phyloP scores from a whole-genome alignment of 2,329 filamentous ascomycete genomes.

The Rutstroemia sp. region DNA sequence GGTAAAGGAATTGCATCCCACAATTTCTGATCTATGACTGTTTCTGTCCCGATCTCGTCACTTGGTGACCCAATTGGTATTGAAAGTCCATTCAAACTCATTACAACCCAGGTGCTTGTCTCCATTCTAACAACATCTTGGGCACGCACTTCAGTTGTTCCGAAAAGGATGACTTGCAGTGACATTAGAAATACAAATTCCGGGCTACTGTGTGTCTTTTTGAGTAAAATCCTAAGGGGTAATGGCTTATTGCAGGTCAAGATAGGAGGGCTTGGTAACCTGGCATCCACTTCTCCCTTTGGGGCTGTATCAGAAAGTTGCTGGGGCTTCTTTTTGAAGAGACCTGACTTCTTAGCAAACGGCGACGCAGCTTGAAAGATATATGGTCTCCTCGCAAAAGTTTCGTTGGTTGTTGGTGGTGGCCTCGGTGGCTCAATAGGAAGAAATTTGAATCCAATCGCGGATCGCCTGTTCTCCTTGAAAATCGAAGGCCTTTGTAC shows the following conservation, averaged over 20 bases:
- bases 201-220: constrained; percentile 61
- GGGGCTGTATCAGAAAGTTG: constrained; percentile 44
- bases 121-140: constrained; percentile 68
- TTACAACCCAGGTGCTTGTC: constrained; percentile 66
- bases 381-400: constrained; percentile 71
- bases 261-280: constrained; percentile 79
- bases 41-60: constrained; percentile 56
- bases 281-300: constrained; percentile 67
- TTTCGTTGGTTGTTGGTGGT: constrained; percentile 61
- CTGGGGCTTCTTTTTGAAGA: constrained; percentile 25
- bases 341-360: constrained; percentile 23
- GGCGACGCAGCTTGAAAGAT: constrained; percentile 40
- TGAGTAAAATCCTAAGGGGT: constrained; percentile 72
- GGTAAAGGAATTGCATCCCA: constrained; percentile 72
- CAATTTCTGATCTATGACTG: constrained; percentile 58
- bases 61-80: constrained; percentile 59
- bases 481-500: constrained; percentile 82
- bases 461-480: constrained; percentile 76
- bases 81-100: constrained; percentile 62
- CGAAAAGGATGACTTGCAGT: constrained; percentile 75
- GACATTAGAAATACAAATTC: constrained; percentile 70
- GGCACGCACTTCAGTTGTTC: constrained; percentile 70
- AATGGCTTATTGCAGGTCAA: constrained; percentile 83
- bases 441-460: constrained; percentile 71
- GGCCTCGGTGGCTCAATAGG: constrained; percentile 85